Evolutionary conservation across 1,284 basidiomycete genomes (phyloP).

Genomic region (Ganoderma sinense): DNA sequence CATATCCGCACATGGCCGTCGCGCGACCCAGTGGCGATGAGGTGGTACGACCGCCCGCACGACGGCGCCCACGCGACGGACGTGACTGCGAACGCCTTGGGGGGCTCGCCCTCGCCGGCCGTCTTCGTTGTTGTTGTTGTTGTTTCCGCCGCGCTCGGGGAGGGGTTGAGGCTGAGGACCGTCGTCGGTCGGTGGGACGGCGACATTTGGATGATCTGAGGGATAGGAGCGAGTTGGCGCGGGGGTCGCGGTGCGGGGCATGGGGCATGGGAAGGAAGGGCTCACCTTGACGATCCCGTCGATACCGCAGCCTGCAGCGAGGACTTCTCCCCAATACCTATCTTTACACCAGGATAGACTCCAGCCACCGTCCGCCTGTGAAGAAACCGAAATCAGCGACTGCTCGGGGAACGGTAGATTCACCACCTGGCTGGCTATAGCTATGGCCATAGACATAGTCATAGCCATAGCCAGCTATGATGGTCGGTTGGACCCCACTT

Average conservation of each 20-base stretch:
- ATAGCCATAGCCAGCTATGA: no score
- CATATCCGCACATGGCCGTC: constrained; percentile 91
- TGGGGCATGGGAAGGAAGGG: neutral
- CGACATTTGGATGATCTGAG: constrained; percentile 65
- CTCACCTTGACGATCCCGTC: constrained; percentile 79
- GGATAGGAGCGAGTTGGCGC: neutral
- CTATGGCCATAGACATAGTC: no score
- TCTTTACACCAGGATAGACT: constrained; percentile 94
- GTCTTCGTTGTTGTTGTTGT: neutral
- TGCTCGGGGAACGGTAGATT: no score
- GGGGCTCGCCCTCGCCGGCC: constrained; percentile 39
- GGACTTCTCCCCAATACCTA: constrained; percentile 89
- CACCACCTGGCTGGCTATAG: no score
- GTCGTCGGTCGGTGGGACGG: constrained; percentile 54
- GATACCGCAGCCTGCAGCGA: constrained; percentile 80
- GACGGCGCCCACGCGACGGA: constrained; percentile 91
- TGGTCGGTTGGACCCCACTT: no score
- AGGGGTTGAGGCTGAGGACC: constrained; percentile 43
- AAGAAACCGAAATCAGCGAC: no score
- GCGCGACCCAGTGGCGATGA: constrained; percentile 87
- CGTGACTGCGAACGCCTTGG: constrained; percentile 69
- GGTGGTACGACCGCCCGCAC: constrained; percentile 90
- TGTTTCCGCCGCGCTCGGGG: constrained; percentile 29
- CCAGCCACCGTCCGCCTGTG: constrained; percentile 86
- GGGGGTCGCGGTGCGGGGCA: constrained; percentile 8